Evolutionary conservation across 2,329 filamentous ascomycete genomes (phyloP).

Genomic region (Claviceps maximensis): DNA sequence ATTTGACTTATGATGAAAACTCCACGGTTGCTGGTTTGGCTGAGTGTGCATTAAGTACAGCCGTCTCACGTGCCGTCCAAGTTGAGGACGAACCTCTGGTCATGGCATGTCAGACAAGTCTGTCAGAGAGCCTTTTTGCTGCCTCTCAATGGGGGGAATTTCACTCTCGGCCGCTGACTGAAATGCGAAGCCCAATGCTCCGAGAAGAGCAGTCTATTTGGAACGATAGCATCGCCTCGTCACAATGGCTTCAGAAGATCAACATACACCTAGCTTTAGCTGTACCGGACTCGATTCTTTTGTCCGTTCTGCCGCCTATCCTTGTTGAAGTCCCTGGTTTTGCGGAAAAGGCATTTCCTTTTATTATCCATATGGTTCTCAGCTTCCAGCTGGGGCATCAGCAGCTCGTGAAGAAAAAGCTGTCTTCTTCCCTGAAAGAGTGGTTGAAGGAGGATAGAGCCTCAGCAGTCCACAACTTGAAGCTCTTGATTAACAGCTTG

Average conservation of each 20-base stretch:
- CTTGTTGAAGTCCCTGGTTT: constrained; percentile 54
- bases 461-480: constrained; percentile 46
- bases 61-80: constrained; percentile 39
- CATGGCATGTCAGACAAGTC: constrained; percentile 35
- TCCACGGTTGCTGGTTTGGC: constrained; percentile 44
- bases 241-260: constrained; percentile 49
- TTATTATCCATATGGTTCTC: constrained; percentile 72
- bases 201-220: constrained; percentile 15
- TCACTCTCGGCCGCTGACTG: constrained; percentile 41
- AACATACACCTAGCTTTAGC: constrained; percentile 47
- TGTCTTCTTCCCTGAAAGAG: constrained; percentile 52
- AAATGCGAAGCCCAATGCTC: background rate
- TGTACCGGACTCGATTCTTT: constrained; percentile 49
- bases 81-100: constrained; percentile 34
- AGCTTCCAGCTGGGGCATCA: constrained; percentile 51
- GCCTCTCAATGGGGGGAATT: constrained; percentile 47
- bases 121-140: constrained; percentile 36
- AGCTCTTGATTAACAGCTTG: constrained; percentile 63
- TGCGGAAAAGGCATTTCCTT: constrained; percentile 64
- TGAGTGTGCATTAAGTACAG: constrained; percentile 43
- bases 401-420: constrained; percentile 40
- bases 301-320: constrained; percentile 55
- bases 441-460: constrained; percentile 40
- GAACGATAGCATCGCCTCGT: constrained; percentile 27
- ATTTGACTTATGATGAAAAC: constrained; percentile 45